Percentiles rank a stretch among this genome's conserved stretches.
phyloP scores from a whole-genome alignment of 495 filamentous ascomycete genomes.

The Parathielavia appendiculata region DNA sequence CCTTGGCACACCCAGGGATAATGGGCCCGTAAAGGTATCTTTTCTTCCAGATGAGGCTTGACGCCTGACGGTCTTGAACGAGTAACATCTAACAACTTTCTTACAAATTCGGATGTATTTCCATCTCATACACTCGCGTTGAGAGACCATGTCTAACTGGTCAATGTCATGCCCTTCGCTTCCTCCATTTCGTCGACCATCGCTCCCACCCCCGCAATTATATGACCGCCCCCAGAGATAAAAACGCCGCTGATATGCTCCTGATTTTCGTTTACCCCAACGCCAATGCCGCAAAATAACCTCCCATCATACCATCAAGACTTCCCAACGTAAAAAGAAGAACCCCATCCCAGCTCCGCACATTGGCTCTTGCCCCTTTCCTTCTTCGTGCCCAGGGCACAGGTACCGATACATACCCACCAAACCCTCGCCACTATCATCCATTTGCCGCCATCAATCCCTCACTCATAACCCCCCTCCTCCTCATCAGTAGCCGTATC shows the following conservation, averaged over 20 bases:
- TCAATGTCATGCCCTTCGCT: not conserved
- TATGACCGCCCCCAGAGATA: not conserved
- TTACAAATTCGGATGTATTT: no score
- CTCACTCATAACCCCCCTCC: not conserved
- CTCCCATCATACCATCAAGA: not conserved
- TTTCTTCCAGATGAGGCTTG: no score
- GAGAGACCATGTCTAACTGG: no score
- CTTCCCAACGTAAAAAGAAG: not conserved
- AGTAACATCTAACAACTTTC: no score
- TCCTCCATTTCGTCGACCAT: not conserved
- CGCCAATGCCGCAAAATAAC: conserved; percentile 4
- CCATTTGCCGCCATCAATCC: not conserved
- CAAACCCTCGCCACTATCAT: not conserved
- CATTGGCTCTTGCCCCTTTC: no score
- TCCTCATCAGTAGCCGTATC: conserved; percentile 47
- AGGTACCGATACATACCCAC: not conserved
- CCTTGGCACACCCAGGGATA: no score
- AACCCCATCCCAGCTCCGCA: not conserved
- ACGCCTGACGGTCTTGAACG: no score
- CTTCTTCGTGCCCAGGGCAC: not conserved
- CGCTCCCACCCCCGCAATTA: no score
- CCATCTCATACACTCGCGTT: no score
- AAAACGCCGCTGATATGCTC: conserved; percentile 3
- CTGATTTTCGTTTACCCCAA: not conserved
- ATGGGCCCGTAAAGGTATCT: no score